Evolutionary conservation across 345 rosid species (phyloP), one percentile per base, ranked within the genome.

Genomic region (Isatis tinctoria): DNA sequence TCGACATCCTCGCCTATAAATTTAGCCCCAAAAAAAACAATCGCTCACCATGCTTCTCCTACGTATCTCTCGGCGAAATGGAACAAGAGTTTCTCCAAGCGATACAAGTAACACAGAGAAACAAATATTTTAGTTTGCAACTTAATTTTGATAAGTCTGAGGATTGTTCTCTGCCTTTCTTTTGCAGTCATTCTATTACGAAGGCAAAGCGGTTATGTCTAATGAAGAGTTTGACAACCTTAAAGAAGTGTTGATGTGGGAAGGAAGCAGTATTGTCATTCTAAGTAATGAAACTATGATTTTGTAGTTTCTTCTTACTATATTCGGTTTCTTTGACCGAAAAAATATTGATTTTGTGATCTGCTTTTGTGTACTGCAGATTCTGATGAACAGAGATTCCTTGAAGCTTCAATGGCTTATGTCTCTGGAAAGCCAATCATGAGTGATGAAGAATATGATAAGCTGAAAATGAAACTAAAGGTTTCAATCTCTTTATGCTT

Each of bases 201-300:
- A 95, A 72, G 97, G 99, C 49, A 95, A 92, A 79, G 97, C 97
- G 16, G 60, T 83, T 70, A 92, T 95, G 97, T 94, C 97, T 6
- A 94, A 91, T 22, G 98, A 91, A 83, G 97, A 94, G 87, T 94
- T 94, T 53, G 97, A 95, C 79, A 92, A 90, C 76, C 92, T 95
- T 60, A 92, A 95, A 90, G 99, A 95, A 74, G 99, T 92, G 82
- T 77, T 95, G 35, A 95, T 85, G 97, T 95, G 97, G 97, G 97
- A 95, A 92, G 97, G 99, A 83, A 95, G 99, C 85, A 95, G 97
- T 62, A 97, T 95, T 57, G 98, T 95, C 40, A 92, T 95, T 97
- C 92, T 95, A 81, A 86, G 99, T 95, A 91, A 72, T 45, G 54
- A 53, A 33, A 12, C 75, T 68, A 13, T 61, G 5, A 3, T 49